Base-by-base conservation (phyloP, 2,329 filamentous ascomycete genomes). In the Sclerotinia spermophila region DNA sequence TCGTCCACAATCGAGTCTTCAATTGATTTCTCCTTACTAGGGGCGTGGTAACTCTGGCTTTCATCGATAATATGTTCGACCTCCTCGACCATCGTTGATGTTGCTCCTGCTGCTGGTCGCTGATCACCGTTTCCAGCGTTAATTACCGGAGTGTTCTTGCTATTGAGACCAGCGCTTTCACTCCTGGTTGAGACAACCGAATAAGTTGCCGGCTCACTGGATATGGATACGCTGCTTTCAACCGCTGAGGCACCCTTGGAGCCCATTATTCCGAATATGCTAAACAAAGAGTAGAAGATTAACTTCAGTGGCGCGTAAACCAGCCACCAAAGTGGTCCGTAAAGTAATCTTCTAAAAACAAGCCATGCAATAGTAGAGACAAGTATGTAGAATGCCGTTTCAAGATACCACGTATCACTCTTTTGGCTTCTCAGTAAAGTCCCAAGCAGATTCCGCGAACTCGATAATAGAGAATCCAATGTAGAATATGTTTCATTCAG, bases 331-430 rank as follows among this genome's bases (percentile, higher is more conserved):
- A 93, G 81, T 1, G 96, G 96, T 0, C 96, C 95, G 82, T 96
- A 99, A 11, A 99, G 79, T 55, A 95, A 84, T 59, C 96, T 85
- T 40, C 96, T 85, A 78, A 96, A 97, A 10, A 97, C 79, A 11
- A 99, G 85, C 96, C 96, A 99, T 42, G 84, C 85, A 56, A 94
- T 89, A 1, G 94, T 97, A 8, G 83, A 87, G 33, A 91, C 78
- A 24, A 98, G 86, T 76, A 97, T 85, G 79, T 94, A 96, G 75
- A 98, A 89, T 2, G 94, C 89, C 51, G 92, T 96, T 81, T 96
- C 92, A 45, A 99, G 86, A 79, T 99, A 99, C 96, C 96, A 99
- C 3, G 94, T 97, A 79, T 99, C 96, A 74, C 91, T 96, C 85
- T 99, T 99, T 79, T 96, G 93, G 74, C 92, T 96, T 72, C 89